phyloP scores from a whole-genome alignment of 805 yeast species.

The Spathaspora girioi region DNA sequence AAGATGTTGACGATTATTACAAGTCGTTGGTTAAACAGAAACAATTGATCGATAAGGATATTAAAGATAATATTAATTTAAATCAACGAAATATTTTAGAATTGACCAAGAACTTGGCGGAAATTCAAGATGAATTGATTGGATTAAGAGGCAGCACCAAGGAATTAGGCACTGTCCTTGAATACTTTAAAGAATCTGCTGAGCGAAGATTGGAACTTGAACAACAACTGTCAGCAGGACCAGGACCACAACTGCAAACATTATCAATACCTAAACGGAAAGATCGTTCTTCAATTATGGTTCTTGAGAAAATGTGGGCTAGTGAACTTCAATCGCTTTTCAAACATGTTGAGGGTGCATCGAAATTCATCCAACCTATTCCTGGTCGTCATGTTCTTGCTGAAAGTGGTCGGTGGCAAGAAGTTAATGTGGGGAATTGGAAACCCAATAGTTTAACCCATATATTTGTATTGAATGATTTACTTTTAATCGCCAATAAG shows the following conservation, averaged over 20 bases:
- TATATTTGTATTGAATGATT: conserved; percentile 73
- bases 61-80: conserved; percentile 55
- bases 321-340: conserved; percentile 64
- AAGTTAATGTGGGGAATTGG: conserved; percentile 80
- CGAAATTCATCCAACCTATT: conserved; percentile 65
- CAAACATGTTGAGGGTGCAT: conserved; percentile 89
- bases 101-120: conserved; percentile 55
- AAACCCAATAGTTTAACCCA: conserved; percentile 75
- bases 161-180: conserved; percentile 57
- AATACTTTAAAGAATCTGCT: conserved; percentile 58
- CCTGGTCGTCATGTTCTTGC: conserved; percentile 79
- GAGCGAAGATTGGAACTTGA: conserved; percentile 51
- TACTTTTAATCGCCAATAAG: conserved; percentile 68
- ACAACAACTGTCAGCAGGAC: too few species aligned
- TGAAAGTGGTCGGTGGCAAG: conserved; percentile 84
- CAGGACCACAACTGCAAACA: conserved; percentile 5
- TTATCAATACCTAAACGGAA: conserved; percentile 20
- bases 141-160: conserved; percentile 56
- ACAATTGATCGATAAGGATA: conserved; percentile 49
- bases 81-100: conserved; percentile 61
- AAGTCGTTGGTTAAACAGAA: conserved; percentile 49
- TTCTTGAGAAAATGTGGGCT: conserved; percentile 81
- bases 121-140: conserved; percentile 64
- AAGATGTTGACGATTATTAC: conserved; percentile 68
- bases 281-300: conserved; percentile 67